Percentiles rank a stretch among this genome's conserved stretches.
These are phyloP conservation scores for Lasiodiplodia sp. DNA, from an alignment of 2,329 filamentous ascomycete genomes.

Conservation along the genomic window DNA sequence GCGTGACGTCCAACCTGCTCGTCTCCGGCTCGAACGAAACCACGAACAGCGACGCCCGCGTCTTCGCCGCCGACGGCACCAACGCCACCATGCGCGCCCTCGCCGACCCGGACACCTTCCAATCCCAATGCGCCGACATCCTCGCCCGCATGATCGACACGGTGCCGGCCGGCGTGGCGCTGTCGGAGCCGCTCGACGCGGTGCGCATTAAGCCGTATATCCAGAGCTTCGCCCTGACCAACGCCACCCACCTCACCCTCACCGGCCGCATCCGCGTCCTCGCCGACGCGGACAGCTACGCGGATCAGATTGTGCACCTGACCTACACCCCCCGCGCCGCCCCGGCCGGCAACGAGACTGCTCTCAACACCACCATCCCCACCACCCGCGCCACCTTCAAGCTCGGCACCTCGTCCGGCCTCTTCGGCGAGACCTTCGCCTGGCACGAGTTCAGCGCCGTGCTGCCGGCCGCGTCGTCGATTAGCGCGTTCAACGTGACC, in stretches of 20 bases:
- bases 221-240: background rate
- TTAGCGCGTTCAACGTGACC: conserved; percentile 6
- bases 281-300: background rate
- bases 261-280: conserved; percentile 26
- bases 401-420: conserved; percentile 9
- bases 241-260: conserved; percentile 5
- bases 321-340: conserved; percentile 1
- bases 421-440: conserved; percentile 20
- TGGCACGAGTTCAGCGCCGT: conserved; percentile 22
- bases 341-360: no score
- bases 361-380: conserved; percentile 11
- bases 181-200: conserved; percentile 1
- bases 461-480: background rate
- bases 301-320: conserved; percentile 11
- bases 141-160: conserved; percentile 29
- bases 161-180: background rate
- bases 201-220: conserved; percentile 7
- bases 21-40: background rate
- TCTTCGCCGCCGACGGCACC: conserved; percentile 24
- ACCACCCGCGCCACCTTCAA: background rate
- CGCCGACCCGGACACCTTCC: conserved; percentile 11
- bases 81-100: conserved; percentile 24
- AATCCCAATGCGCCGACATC: background rate
- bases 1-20: background rate
- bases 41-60: conserved; percentile 23